Evolutionary conservation across 768 basidiomycete species (phyloP).

Genomic region (Podaxis sp.): DNA sequence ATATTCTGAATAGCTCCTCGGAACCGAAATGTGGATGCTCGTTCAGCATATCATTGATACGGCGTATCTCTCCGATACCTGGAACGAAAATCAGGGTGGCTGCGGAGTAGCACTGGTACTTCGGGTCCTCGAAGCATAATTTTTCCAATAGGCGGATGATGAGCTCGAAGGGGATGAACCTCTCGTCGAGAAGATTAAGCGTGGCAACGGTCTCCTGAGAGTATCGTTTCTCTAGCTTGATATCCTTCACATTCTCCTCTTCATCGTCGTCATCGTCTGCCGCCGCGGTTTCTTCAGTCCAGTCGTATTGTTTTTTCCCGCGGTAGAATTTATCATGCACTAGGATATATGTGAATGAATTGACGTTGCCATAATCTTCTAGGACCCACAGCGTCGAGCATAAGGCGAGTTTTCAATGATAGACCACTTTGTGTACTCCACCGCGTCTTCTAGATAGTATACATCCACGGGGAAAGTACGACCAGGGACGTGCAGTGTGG

Average conservation of each 20-base stretch:
- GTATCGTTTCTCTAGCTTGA: conserved; percentile 77
- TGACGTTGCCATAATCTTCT: conserved; percentile 3
- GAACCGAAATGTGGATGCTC: conserved; percentile 76
- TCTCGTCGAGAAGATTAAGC: conserved; percentile 84
- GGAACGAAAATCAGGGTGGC: conserved; percentile 94
- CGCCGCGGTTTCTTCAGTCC: conserved; percentile 67
- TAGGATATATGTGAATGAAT: conserved; percentile 24
- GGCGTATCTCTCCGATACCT: conserved; percentile 90
- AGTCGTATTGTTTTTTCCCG: conserved; percentile 64
- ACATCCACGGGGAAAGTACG: conserved; percentile 92
- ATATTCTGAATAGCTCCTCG: conserved; percentile 61
- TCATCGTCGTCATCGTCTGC: conserved; percentile 70
- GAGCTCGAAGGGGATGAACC: conserved; percentile 88
- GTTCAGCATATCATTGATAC: conserved; percentile 75
- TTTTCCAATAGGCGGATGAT: conserved; percentile 81
- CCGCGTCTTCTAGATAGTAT: conserved; percentile 86
- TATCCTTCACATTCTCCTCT: conserved; percentile 35
- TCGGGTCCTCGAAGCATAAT: conserved; percentile 69
- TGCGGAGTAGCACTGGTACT: conserved; percentile 58
- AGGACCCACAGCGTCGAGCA: conserved; percentile 61
- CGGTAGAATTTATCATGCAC: conserved; percentile 65
- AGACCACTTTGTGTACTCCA: conserved; percentile 78
- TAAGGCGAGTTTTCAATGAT: conserved; percentile 82
- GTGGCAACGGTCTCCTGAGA: conserved; percentile 72
- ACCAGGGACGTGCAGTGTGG: conserved; percentile 86